Conservation (phyloP, 2,329 filamentous ascomycete genomes). For the Knufia petricola region DNA sequence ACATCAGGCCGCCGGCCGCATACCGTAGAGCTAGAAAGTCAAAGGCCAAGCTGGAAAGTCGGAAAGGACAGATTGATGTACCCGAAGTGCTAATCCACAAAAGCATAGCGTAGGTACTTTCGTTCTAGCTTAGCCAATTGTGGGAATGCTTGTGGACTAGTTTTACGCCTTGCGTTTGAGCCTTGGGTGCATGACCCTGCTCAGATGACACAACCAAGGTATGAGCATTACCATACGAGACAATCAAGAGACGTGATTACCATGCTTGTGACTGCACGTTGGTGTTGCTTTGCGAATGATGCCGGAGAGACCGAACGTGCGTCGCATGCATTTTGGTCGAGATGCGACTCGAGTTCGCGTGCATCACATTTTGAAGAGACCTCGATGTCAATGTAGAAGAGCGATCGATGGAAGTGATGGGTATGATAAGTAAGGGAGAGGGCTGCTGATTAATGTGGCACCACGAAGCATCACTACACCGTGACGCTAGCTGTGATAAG, state of each 20-base stretch:
- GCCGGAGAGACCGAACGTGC: neutral
- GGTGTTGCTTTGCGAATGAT: neutral
- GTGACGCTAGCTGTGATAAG: neutral
- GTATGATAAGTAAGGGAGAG: neutral
- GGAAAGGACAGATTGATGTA: neutral
- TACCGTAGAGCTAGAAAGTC: too few relatives aligned
- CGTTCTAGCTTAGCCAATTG: too few relatives aligned
- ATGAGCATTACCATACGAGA: conserved; percentile 1
- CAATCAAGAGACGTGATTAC: too few relatives aligned
- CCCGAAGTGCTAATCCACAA: too few relatives aligned
- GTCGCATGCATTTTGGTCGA: too few relatives aligned
- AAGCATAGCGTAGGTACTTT: too few relatives aligned
- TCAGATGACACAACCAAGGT: conserved; percentile 2
- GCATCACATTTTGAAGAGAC: neutral
- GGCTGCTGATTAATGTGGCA: conserved; percentile 9
- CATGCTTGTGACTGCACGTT: too few relatives aligned
- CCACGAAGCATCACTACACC: neutral
- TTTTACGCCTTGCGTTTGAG: too few relatives aligned
- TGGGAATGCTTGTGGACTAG: too few relatives aligned
- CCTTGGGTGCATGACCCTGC: conserved; percentile 1
- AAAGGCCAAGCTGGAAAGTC: too few relatives aligned
- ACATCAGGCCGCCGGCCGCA: too few relatives aligned
- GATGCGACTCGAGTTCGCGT: too few relatives aligned
- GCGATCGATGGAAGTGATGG: neutral
- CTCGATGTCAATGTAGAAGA: neutral